Evolutionary conservation across 148 eudicot genomes (phyloP), one percentile per base, ranked within the genome.

Genomic region (Spergularia marina): DNA sequence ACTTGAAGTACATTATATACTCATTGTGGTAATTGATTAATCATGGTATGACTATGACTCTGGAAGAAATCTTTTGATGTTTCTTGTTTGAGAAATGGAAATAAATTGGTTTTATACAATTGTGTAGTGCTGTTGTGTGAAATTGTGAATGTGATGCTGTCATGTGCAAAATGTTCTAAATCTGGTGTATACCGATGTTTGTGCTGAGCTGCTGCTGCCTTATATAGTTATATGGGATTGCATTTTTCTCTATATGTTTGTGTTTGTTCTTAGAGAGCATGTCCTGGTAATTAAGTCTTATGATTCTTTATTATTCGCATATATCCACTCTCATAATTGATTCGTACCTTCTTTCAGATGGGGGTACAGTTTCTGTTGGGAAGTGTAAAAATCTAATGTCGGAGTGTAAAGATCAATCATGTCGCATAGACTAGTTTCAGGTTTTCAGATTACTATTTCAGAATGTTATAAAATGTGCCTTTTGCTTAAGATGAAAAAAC

Each of bases 11-110:
- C 36, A 6, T 40, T 30, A 51, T 39, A 6, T 40, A 23, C 80
- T 65, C 65, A 61, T 81, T 72, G 39, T 56, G 73, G 58, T 66
- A 59, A 57, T 76, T 76, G 73, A 72, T 72, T 77, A 73, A 81
- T 81, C 77, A 77, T 53, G 80, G 65, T 77, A 72, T 67, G 64
- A 61, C 6, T 72, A 30, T 66, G 76, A 71, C 47, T 12, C 40
- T 71, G 41, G 34, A 23, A 70, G 54, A 68, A 41, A 15, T 65
- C 8, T 14, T 80, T 18, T 40, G 69, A 51, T 47, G 25, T 44
- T 44, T 44, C 41, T 16, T 14, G 47, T 63, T 59, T 36, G 61
- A 58, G 69, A 18, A 12, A n/a, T 51, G 36, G 56, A 62, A 44
- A 44, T 6, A 9, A 44, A 70, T 0, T 12, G 40, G 55, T 12